Percentiles rank a stretch among this genome's conserved stretches.
Evolutionary conservation across 805 yeast genomes (phyloP).

Genomic region (Metschnikowia gelsemii): DNA sequence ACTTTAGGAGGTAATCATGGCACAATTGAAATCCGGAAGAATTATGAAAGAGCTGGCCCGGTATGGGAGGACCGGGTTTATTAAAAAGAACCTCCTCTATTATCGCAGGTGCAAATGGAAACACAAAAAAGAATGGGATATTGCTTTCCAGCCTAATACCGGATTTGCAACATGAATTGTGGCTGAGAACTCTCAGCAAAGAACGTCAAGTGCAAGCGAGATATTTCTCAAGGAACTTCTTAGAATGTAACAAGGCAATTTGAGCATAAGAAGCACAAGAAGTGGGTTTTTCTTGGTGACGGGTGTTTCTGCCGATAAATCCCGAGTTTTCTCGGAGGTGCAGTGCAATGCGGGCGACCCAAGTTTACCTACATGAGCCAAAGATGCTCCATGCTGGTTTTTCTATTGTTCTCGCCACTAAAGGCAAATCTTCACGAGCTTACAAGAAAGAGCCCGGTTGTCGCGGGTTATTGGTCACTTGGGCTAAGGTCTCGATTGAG

Average conservation of each 20-base stretch:
- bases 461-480: slow-evolving; percentile 1
- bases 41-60: too few species aligned
- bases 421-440: slow-evolving; percentile 9
- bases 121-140: too few species aligned
- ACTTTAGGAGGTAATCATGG: too few species aligned
- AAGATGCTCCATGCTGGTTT: not conserved
- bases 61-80: too few species aligned
- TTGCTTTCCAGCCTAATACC: not conserved
- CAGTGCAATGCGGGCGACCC: slow-evolving; percentile 6
- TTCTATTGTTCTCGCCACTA: slow-evolving; percentile 6
- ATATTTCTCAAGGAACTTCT: not conserved
- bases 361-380: slow-evolving; percentile 1
- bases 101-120: too few species aligned
- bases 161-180: not conserved
- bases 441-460: not conserved
- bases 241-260: not conserved
- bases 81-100: not conserved
- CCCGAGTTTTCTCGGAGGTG: slow-evolving; percentile 1
- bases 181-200: slow-evolving; percentile 1
- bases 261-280: not conserved
- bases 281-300: slow-evolving; percentile 1
- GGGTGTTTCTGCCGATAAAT: slow-evolving; percentile 1
- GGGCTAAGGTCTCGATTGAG: not conserved
- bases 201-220: slow-evolving; percentile 10
- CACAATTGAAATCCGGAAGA: too few species aligned